Evolutionary conservation across 2,329 filamentous ascomycete genomes (phyloP), one percentile per base, ranked within the genome.

Genomic region (Kalmusia sp.): DNA sequence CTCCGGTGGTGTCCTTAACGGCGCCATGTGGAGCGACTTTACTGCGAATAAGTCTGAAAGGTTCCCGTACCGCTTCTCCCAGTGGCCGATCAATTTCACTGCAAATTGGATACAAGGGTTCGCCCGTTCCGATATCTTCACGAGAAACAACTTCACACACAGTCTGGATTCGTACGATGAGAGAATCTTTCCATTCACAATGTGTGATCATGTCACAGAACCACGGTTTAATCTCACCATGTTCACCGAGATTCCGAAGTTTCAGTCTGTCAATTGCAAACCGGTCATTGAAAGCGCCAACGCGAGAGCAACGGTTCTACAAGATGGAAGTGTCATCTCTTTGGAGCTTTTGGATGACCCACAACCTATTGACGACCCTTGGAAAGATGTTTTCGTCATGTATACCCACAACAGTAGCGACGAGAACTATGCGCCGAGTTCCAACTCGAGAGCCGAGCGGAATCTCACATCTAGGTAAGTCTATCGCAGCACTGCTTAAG

Each of bases 251-350:
- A 12, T 34, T 1, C 61, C 61, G 24, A 35, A 17, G 3, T 43
- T 58, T 25, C 43, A 52, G 22, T 25, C 49, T 7, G 24, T 58
- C 11, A 52, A 47, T 44, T 63, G 60, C 19, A 39, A 30, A 27
- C 60, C 60, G 4, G 31, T 56, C 34, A 57, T 57, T 19, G 60
- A 59, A 37, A 47, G 22, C 4, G 38, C 48, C 2, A 37, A 31
- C 11, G 57, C 59, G 1, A 33, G 60, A 9, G 54, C 31, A 0
- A 40, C 59, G 1, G 49, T 47, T 12, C 22, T 40, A 9, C 27
- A 34, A 7, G 46, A 43, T 7, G 51, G 55, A 3, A 19, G 44
- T n/a, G 47, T 62, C 3, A 24, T 53, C 4, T 35, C 30, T 9
- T 57, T 35, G 28, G 19, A 33, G 6, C 45, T 63, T 3, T 17